These are phyloP conservation scores for Phytopythium mirpurense DNA, from an alignment of 352 stramenopile genomes.

Conservation along the genomic window DNA sequence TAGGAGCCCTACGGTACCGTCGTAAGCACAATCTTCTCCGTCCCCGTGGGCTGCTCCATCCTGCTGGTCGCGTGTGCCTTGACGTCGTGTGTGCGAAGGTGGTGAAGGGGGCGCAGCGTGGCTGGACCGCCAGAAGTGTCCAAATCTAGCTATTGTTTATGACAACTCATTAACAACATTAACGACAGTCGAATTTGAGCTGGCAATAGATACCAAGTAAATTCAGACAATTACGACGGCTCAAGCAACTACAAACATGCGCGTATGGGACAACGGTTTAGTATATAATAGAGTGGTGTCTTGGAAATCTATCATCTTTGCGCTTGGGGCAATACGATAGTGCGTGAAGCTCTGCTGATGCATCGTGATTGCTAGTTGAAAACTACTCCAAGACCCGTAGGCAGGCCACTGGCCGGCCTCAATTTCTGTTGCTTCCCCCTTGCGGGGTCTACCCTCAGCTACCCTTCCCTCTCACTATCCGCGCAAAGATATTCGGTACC, in stretches of 20 bases:
- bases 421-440: conserved; percentile 89
- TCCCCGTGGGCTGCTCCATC: conserved; percentile 61
- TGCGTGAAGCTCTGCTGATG: conserved; percentile 92
- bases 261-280: conserved; percentile 15
- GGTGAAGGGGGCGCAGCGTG: neutral
- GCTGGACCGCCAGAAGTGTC: conserved; percentile 6
- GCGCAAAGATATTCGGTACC: too few relatives aligned
- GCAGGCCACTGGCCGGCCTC: conserved; percentile 86
- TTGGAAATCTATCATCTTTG: conserved; percentile 49
- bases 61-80: conserved; percentile 15
- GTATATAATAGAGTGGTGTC: conserved; percentile 15
- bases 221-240: too few relatives aligned
- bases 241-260: too few relatives aligned
- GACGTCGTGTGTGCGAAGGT: conserved; percentile 6
- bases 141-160: too few relatives aligned
- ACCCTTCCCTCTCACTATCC: too few relatives aligned
- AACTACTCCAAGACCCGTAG: conserved; percentile 92
- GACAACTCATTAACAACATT: neutral
- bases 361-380: conserved; percentile 95
- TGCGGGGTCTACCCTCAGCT: too few relatives aligned
- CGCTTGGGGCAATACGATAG: conserved; percentile 92
- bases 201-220: too few relatives aligned
- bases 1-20: conserved; percentile 27
- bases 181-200: conserved; percentile 8
- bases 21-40: conserved; percentile 75